A percentile compares a stretch with the other conserved stretches of the same genome.
phyloP scores from a whole-genome alignment of 345 rosid species.

The Mangifera indica region DNA sequence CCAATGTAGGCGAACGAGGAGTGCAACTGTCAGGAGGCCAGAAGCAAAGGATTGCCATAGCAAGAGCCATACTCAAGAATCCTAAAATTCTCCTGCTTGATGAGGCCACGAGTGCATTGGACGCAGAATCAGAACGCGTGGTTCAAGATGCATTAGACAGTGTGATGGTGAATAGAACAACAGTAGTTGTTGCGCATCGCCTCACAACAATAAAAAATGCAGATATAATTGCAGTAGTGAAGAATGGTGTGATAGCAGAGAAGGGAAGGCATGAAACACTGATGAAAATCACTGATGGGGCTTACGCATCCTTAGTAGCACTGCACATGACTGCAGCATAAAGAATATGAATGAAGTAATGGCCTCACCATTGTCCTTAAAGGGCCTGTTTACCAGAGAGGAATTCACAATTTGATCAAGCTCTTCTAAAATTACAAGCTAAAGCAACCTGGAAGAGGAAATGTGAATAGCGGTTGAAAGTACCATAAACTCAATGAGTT shows the following conservation, averaged over 20 bases:
- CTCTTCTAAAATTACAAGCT: too few relatives aligned
- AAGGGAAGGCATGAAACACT: background rate
- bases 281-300: too few relatives aligned
- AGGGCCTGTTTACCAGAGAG: too few relatives aligned
- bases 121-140: conserved; percentile 27
- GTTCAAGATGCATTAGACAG: conserved; percentile 39
- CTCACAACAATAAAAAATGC: background rate
- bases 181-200: background rate
- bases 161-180: background rate
- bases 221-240: background rate
- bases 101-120: conserved; percentile 42
- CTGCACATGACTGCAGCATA: too few relatives aligned
- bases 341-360: too few relatives aligned
- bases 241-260: background rate
- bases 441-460: too few relatives aligned
- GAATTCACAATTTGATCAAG: too few relatives aligned
- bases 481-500: too few relatives aligned
- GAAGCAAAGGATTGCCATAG: conserved; percentile 37
- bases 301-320: too few relatives aligned
- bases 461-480: too few relatives aligned
- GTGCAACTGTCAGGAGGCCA: conserved; percentile 40
- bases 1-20: conserved; percentile 33
- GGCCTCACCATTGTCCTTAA: too few relatives aligned
- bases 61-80: conserved; percentile 34
- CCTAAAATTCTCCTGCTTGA: conserved; percentile 29